These are phyloP conservation scores for Arthrobotrys conoides DNA, from an alignment of 2,329 filamentous ascomycete species.

Conservation along the genomic window DNA sequence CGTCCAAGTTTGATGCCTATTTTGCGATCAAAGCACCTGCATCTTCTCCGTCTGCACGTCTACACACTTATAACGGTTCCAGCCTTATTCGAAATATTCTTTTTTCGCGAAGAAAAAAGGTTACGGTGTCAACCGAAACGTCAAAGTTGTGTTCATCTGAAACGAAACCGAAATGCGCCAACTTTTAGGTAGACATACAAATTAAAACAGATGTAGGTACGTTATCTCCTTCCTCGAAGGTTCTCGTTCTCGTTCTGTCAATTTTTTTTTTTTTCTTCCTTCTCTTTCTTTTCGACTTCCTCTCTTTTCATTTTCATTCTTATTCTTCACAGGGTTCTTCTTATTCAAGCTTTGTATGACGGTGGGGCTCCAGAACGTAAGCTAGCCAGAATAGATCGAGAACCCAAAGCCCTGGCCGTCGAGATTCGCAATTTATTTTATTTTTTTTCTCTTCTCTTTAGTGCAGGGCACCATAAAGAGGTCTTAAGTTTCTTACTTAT, in stretches of 20 bases:
- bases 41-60: slow-evolving; percentile 33
- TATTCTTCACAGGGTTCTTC: slow-evolving; percentile 19
- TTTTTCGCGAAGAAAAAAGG: neutral
- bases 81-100: slow-evolving; percentile 8
- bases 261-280: too few species aligned
- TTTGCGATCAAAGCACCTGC: slow-evolving; percentile 50
- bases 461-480: neutral
- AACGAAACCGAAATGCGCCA: slow-evolving; percentile 25
- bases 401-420: slow-evolving; percentile 33
- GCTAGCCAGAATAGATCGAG: slow-evolving; percentile 38
- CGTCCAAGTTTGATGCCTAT: slow-evolving; percentile 10
- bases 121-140: slow-evolving; percentile 18
- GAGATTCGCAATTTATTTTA: slow-evolving; percentile 42
- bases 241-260: slow-evolving; percentile 27
- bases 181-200: slow-evolving; percentile 3
- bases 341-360: slow-evolving; percentile 26
- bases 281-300: neutral
- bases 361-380: slow-evolving; percentile 39
- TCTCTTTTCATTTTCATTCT: slow-evolving; percentile 6
- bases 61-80: slow-evolving; percentile 14
- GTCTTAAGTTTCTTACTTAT: slow-evolving; percentile 26
- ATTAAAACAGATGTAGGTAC: neutral
- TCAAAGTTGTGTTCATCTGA: slow-evolving; percentile 27
- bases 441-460: neutral
- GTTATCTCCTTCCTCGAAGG: slow-evolving; percentile 39